These are phyloP conservation scores for Gautieria morchelliformis DNA, from an alignment of 768 basidiomycete genomes.

Conservation along the genomic window DNA sequence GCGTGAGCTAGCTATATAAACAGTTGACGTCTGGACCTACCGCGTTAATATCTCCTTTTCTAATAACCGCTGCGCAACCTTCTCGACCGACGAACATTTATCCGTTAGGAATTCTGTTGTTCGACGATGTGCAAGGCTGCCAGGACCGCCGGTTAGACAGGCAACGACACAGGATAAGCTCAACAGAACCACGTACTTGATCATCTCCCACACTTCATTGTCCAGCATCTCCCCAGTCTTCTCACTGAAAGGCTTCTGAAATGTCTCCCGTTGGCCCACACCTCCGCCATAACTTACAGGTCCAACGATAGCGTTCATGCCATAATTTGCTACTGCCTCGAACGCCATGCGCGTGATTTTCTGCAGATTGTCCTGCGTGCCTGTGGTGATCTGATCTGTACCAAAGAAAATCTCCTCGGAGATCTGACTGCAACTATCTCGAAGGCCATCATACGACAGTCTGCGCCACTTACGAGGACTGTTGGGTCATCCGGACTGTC, in stretches of 20 bases:
- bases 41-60: conserved; percentile 94
- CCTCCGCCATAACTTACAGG: conserved; percentile 92
- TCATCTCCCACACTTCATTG: conserved; percentile 89
- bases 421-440: conserved; percentile 93
- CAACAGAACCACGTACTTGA: conserved; percentile 41
- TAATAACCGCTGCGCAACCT: conserved; percentile 83
- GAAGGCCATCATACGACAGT: too few species aligned
- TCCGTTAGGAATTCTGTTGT: conserved; percentile 73
- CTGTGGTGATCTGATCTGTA: conserved; percentile 84
- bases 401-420: conserved; percentile 99
- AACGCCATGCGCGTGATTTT: conserved; percentile 99
- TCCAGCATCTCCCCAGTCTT: conserved; percentile 94
- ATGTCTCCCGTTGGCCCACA: conserved; percentile 72
- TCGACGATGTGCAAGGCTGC: conserved; percentile 67
- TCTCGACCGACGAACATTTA: conserved; percentile 83
- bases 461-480: too few species aligned
- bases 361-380: conserved; percentile 95
- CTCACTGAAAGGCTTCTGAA: conserved; percentile 98
- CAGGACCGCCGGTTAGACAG: not conserved
- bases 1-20: not conserved
- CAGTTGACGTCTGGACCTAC: conserved; percentile 29
- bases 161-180: not conserved
- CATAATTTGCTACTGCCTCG: conserved; percentile 90
- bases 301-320: conserved; percentile 92
- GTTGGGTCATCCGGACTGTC: too few species aligned